These are phyloP conservation scores for Microdochium bolleyi DNA, from an alignment of 2,329 filamentous ascomycete species.

Conservation along the genomic window DNA sequence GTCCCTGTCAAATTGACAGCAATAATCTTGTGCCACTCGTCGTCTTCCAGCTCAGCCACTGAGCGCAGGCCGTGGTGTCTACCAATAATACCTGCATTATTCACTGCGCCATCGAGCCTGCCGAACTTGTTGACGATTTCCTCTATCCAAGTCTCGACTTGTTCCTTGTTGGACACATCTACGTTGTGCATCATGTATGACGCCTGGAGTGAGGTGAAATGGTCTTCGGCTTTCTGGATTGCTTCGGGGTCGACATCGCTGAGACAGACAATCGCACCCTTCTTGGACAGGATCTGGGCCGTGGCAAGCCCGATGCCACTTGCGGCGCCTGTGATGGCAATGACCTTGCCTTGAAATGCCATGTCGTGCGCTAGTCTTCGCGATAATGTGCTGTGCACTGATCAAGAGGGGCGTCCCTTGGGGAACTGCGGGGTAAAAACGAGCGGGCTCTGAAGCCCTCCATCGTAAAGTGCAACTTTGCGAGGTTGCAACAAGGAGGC, in stretches of 20 bases:
- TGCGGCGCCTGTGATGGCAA: conserved; percentile 39
- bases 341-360: conserved; percentile 4
- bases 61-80: conserved; percentile 29
- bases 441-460: too few species aligned
- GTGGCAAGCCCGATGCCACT: conserved; percentile 41
- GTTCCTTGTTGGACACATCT: conserved; percentile 20
- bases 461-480: too few species aligned
- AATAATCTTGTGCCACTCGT: conserved; percentile 40
- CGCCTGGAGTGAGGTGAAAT: conserved; percentile 1
- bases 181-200: conserved; percentile 27
- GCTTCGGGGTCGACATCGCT: conserved; percentile 32
- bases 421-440: too few species aligned
- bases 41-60: conserved; percentile 34
- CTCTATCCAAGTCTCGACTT: conserved; percentile 24
- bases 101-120: conserved; percentile 27
- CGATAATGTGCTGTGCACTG: not conserved
- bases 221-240: conserved; percentile 16
- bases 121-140: conserved; percentile 21
- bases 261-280: conserved; percentile 36
- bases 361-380: not conserved
- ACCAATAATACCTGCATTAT: conserved; percentile 30
- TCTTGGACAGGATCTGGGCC: conserved; percentile 30
- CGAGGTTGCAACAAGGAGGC: too few species aligned
- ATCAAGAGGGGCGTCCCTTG: not conserved
- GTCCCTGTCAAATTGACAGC: conserved; percentile 40